phyloP scores from a whole-genome alignment of 139 green algal species.

The Tetraselmis striata region DNA sequence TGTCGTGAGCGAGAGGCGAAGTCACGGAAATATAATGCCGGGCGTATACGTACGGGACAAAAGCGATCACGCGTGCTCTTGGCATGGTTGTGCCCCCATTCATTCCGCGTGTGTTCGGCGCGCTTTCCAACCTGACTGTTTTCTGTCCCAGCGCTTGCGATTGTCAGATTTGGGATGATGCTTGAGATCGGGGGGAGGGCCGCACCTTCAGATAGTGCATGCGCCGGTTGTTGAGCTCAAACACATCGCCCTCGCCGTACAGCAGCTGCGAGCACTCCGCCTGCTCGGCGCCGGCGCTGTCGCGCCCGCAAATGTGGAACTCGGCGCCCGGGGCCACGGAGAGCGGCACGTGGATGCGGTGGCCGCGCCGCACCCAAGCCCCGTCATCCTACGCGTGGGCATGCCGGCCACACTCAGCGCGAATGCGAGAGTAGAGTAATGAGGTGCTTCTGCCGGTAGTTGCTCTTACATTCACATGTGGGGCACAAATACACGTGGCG shows the following conservation, averaged over 20 bases:
- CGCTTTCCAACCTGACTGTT: too few species aligned
- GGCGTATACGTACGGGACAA: too few species aligned
- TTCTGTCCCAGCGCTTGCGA: too few species aligned
- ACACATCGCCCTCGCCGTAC: neutral
- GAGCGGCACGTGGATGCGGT: slow-evolving; percentile 57
- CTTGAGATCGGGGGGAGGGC: too few species aligned
- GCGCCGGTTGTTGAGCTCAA: neutral
- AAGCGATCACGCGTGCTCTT: too few species aligned
- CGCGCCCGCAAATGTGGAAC: neutral
- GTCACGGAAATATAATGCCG: too few species aligned
- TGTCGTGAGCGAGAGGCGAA: too few species aligned
- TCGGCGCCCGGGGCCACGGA: slow-evolving; percentile 12
- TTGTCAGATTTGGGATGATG: too few species aligned
- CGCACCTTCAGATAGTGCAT: neutral
- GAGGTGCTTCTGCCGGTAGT: neutral
- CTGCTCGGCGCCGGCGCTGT: neutral
- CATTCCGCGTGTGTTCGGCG: too few species aligned
- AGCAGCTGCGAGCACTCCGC: neutral
- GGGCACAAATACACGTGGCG: too few species aligned
- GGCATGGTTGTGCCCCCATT: too few species aligned
- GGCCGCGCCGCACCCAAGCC: slow-evolving; percentile 18
- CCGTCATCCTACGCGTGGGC: neutral
- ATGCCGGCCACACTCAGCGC: too few species aligned
- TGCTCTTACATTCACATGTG: neutral
- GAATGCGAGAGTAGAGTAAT: neutral